Evolutionary conservation across 306 rosid species (phyloP), one percentile per base, ranked within the genome.

Genomic region (Ormosia emarginata): DNA sequence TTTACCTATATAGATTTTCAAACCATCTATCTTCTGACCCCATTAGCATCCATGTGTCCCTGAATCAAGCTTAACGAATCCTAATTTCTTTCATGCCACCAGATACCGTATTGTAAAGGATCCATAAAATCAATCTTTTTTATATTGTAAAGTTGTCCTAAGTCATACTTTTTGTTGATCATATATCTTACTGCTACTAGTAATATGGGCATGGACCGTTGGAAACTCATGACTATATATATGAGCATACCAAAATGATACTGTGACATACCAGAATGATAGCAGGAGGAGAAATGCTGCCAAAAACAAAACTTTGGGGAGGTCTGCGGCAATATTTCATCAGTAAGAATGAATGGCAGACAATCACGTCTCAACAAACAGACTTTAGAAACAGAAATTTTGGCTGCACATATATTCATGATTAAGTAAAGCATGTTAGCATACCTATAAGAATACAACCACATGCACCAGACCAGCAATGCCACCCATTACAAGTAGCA

Each of bases 381-480:
- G 56, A 79, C 69, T 34, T 9, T 8, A 46, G 37, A 77, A 68
- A 66, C 17, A 83, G 81, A 61, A 17, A 56, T 33, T 29, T 67
- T 62, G 52, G 64, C 69, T 59, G 59, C 65, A 69, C 8, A 59
- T 50, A 32, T 32, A 55, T 47, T 70, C 34, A 66, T 46, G 59
- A 83, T n/a, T 34, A 59, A 72, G 71, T 49, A 47, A 73, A 53
- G 61, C 87, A 24, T 24, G 24, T 24, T 24, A 24, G 24, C 24
- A 79, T 92, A 92, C 94, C 94, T 90, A 85, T 84, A 14, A 92
- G 92, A 73, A 85, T 72, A 77, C 90, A 92, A 37, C 94, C 90
- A 12, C 91, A 92, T 5, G 77, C 88, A 82, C 85, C 75, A 64
- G 84, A 87, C 92, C 89, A 84, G 83, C 91, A 88, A 82, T 34